phyloP scores from a whole-genome alignment of 495 filamentous ascomycete species.

The Penicillium riverlandense region DNA sequence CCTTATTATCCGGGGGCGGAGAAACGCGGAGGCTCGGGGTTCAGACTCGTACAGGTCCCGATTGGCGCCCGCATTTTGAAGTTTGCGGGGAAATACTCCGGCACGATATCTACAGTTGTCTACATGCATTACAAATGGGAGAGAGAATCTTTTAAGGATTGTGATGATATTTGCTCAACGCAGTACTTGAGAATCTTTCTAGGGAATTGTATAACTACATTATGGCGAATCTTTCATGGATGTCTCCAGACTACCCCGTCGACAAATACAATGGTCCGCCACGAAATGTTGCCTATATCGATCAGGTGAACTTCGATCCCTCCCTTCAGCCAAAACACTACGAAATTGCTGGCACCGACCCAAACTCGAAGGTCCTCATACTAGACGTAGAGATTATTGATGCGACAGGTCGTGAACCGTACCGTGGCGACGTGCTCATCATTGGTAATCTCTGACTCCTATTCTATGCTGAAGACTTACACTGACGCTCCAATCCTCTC shows the following conservation, averaged over 20 bases:
- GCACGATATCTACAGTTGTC: too few species aligned
- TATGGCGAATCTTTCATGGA: slow-evolving; percentile 4
- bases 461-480: too few species aligned
- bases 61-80: too few species aligned
- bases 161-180: too few species aligned
- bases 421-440: slow-evolving; percentile 42
- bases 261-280: slow-evolving; percentile 1
- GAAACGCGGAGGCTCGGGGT: too few species aligned
- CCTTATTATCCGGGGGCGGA: too few species aligned
- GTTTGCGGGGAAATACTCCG: too few species aligned
- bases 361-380: slow-evolving; percentile 33
- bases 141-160: too few species aligned
- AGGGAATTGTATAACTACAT: neutral
- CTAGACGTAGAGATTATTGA: slow-evolving; percentile 44
- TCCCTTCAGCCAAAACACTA: slow-evolving; percentile 11
- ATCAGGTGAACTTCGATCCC: slow-evolving; percentile 5
- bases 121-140: too few species aligned
- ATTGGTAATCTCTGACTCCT: slow-evolving; percentile 21
- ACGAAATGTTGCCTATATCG: slow-evolving; percentile 3
- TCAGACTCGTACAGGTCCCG: too few species aligned
- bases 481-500: neutral
- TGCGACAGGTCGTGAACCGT: slow-evolving; percentile 36
- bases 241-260: slow-evolving; percentile 1
- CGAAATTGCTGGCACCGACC: slow-evolving; percentile 24
- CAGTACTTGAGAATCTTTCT: too few species aligned